Evolutionary conservation across 169 alveolate genomes (phyloP).

Genomic region (Cryptosporidium baileyi): DNA sequence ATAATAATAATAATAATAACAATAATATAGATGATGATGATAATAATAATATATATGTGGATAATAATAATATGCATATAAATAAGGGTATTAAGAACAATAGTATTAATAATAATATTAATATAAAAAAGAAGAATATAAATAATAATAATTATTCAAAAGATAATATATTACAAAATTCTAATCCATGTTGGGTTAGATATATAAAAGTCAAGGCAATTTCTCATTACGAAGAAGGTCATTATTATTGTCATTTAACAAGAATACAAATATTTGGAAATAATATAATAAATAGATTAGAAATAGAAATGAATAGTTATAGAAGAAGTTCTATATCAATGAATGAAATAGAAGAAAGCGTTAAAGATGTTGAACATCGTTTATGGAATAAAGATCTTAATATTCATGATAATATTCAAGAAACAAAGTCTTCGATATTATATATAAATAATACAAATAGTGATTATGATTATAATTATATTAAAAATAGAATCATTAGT

Average conservation of each 20-base stretch:
- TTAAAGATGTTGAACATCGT: conserved; percentile 51
- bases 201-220: conserved; percentile 43
- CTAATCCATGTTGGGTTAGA: conserved; percentile 68
- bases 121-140: not conserved
- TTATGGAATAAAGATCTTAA: conserved; percentile 20
- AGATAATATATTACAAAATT: not conserved
- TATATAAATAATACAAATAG: not conserved
- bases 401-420: not conserved
- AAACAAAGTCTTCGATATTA: too few relatives aligned
- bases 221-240: conserved; percentile 59
- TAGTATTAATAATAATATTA: not conserved
- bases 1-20: not conserved
- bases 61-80: not conserved
- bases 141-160: not conserved
- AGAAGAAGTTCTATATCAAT: conserved; percentile 52
- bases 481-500: not conserved
- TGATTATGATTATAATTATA: not conserved
- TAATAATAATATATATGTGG: not conserved
- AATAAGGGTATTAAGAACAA: not conserved
- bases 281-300: conserved; percentile 34
- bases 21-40: not conserved
- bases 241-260: conserved; percentile 49
- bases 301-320: conserved; percentile 43
- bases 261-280: conserved; percentile 61
- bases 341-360: conserved; percentile 46